Base-by-base conservation (phyloP, 495 filamentous ascomycete genomes). In the Glarea lozoyensis region DNA sequence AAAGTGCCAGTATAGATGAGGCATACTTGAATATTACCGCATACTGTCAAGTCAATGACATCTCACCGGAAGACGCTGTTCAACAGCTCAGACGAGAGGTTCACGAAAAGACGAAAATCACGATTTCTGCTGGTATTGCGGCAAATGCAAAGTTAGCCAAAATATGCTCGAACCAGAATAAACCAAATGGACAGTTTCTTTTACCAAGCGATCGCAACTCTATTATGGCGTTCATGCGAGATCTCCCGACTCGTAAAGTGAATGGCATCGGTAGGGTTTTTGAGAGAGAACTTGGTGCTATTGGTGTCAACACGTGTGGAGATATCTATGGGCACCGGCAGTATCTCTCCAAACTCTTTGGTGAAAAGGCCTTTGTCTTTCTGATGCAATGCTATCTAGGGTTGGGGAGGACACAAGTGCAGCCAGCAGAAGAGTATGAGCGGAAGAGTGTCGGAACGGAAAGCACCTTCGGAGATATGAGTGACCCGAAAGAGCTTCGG, bases 381-480 rank as follows among this genome's bases (percentile, higher is more conserved):
- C 67, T 99, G 4, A 73, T 93, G 35, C 73, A 79, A 38, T 86
- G 82, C 50, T 82, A 94, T 53, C 76, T 97, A 0, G 92, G 93
- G 7, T 65, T 97, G 0, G 92, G 92, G 6, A 66, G 89, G n/a
- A 97, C 93, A 0, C 79, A 75, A 12, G 72, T 99, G 5, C 81
- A 88, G 36, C 93, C 92, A 0, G 82, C 82, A 1, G 89, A 93
- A 46, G 87, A 86, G 35, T 86, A 92, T 48, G 88, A 95, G 52
- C 76, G 90, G 10, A 95, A 96, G 58, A 93, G 85, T 49, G 82
- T 99, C 3, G 89, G 92, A 22, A 96, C 90, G 0, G 92, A 99
- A 62, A 80, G 78, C 36, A 98, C 92, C 0, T 98, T 98, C 46
- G 71, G 77, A 34, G 93, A 95, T 19, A 78, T 95, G 49, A 68